Percentiles rank a stretch among this genome's conserved stretches.
phyloP scores from a whole-genome alignment of 768 basidiomycete genomes.

The Bullera alba region DNA sequence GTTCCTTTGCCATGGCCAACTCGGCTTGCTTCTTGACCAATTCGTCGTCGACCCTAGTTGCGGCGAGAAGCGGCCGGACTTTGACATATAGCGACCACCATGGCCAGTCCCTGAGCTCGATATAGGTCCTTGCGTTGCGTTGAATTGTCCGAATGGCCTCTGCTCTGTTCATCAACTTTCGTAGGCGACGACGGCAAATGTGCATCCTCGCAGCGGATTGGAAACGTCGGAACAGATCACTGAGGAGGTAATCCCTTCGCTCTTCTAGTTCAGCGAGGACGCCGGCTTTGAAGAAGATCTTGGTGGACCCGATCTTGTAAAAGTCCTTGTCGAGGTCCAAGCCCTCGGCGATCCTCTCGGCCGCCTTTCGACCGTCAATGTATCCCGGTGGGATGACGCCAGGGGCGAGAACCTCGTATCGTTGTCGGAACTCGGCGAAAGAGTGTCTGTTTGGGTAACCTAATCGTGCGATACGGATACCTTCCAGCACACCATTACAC shows the following conservation, averaged over 20 bases:
- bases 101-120: conserved; percentile 86
- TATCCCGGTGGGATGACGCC: conserved; percentile 89
- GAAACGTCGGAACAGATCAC: conserved; percentile 76
- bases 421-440: conserved; percentile 93
- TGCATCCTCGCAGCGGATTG: conserved; percentile 82
- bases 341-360: conserved; percentile 78
- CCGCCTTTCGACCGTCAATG: conserved; percentile 95
- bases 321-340: conserved; percentile 76
- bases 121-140: conserved; percentile 84
- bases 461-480: conserved; percentile 91
- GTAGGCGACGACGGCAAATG: conserved; percentile 80
- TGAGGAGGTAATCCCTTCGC: conserved; percentile 75
- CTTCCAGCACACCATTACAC: conserved; percentile 98
- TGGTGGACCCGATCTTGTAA: conserved; percentile 89
- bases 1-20: conserved; percentile 67
- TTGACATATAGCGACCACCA: conserved; percentile 99
- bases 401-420: conserved; percentile 91
- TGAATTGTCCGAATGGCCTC: conserved; percentile 87
- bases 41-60: conserved; percentile 87
- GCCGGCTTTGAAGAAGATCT: conserved; percentile 98
- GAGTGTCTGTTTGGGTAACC: conserved; percentile 96
- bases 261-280: conserved; percentile 95
- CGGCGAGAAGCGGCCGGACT: conserved; percentile 86
- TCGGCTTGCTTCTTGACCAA: conserved; percentile 71
- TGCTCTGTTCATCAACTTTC: conserved; percentile 88